Evolutionary conservation across 2,329 filamentous ascomycete genomes (phyloP).

Genomic region (Aspergillus ochraceoroseus): DNA sequence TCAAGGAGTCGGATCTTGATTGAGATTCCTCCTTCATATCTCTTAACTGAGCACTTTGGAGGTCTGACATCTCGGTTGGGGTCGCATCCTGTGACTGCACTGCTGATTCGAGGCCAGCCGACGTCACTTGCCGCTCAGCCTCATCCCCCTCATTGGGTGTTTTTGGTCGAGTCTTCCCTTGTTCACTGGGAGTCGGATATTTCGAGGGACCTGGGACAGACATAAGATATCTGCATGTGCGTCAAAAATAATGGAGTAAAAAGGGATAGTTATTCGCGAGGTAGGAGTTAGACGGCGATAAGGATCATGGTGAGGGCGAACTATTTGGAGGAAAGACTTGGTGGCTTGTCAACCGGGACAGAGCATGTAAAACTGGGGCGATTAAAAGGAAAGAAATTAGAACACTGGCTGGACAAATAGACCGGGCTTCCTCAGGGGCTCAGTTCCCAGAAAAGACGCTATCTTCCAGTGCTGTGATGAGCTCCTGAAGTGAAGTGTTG

Average conservation of each 20-base stretch:
- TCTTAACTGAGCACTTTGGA: constrained; percentile 11
- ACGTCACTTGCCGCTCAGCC: constrained; percentile 23
- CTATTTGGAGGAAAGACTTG: constrained; percentile 7
- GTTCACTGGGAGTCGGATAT: constrained; percentile 23
- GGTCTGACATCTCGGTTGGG: constrained; percentile 10
- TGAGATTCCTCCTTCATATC: constrained; percentile 17
- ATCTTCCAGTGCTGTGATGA: no score
- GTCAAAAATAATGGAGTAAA: constrained; percentile 13
- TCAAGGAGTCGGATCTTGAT: constrained; percentile 1
- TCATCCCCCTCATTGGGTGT: constrained; percentile 19
- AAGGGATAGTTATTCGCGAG: constrained; percentile 8
- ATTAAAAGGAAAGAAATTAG: no score
- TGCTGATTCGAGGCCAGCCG: constrained; percentile 19
- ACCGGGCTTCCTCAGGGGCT: no score
- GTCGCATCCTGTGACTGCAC: constrained; percentile 20
- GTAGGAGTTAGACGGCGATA: constrained; percentile 22
- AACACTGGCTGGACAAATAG: no score
- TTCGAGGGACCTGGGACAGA: constrained; percentile 30
- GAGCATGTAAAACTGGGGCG: no score
- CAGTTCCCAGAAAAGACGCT: neutral
- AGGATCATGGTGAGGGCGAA: constrained; percentile 25
- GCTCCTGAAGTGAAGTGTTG: constrained; percentile 9
- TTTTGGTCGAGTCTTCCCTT: constrained; percentile 23
- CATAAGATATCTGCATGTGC: constrained; percentile 45
- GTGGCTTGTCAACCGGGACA: constrained; percentile 3